Evolutionary conservation across 2,329 filamentous ascomycete genomes (phyloP), one percentile per base, ranked within the genome.

Genomic region (Penicillium sp.): DNA sequence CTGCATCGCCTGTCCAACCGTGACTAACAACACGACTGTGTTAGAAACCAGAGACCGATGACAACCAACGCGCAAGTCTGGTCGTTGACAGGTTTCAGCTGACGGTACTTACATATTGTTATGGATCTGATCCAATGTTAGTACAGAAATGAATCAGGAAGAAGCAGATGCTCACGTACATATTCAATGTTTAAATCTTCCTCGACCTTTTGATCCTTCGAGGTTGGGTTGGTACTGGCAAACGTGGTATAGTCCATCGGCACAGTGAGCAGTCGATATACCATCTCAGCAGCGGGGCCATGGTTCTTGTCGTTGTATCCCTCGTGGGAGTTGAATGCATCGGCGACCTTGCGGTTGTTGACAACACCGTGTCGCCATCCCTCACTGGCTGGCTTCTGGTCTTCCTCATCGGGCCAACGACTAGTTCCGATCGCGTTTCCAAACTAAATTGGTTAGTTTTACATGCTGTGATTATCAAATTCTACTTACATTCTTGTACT

Each of bases 1-100:
- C 87, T 38, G 73, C 70, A 49, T 80, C 74, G 36, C 82, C 88
- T 5, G 80, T 78, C 53, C 82, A 78, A 36, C 81, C 81, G 59
- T 81, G 79, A 38, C 42, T 51, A 24, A 14, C 10, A 21, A 1
- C 3, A 4, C 18, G 18, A 18, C 2, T 18, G 11, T 24, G 42
- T 51, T n/a, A 51, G 42, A 16, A 6, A 5, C 22, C 32, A 16
- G 22, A 22, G 24, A 5, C n/a, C 16, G 4, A n/a, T n/a, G 14
- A 36, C n/a, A 7, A 16, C 24, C 24, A 27, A 27, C 24, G 1
- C 5, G 6, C 24, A 27, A 6, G 16, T 16, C 13, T 5, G 34
- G 6, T 14, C 34, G 3, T n/a, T 36, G 34, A 3, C 31, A 2
- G 9, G 21, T 31, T 1, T n/a, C 4, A n/a, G 11, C 11, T 13